Base-by-base conservation (phyloP, 192 early-diverging fungal genomes). In the Dissophora ornata region DNA sequence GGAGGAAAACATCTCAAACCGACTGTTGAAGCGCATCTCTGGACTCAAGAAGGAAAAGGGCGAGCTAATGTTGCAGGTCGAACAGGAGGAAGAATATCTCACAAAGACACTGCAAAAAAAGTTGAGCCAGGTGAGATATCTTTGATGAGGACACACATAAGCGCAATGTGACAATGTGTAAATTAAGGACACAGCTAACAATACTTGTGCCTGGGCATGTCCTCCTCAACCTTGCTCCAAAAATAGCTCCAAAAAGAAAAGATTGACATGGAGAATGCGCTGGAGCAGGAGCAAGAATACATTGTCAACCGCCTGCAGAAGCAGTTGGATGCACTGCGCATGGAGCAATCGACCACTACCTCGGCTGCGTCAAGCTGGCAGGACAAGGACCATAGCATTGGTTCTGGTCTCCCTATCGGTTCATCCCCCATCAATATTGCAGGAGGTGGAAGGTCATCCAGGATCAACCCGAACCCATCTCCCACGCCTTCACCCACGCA, bases 251-350 rank as follows among this genome's bases (percentile, higher is more conserved):
- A 96, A 67, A 87, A 89, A 60, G 95, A 97, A 77, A 97, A 96
- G 80, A 86, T 95, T 61, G 89, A 94, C 42, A 88, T 97, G 84
- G 95, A 97, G 57, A 88, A 88, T 56, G 90, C 94, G 15, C 80
- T 97, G 62, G 95, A 97, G 67, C 92, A 95, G 69, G 94, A 96
- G 63, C 93, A 96, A 68, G 94, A 96, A 80, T 93, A 92, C 54
- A 90, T 96, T 59, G 94, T 97, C 50, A 97, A 97, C 77, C 83
- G 90, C 62, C 74, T 96, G 13, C 93, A 94, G 59, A 93, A 94
- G 49, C 93, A 92, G 48, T 61, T 95, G 33, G 93, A 95, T 62
- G 59, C 81, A 21, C 52, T 85, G 45, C 64, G 78, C 21, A 56
- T 66, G 30, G 82, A 86, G 30, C 80, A 82, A 15, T 69, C 78